These are phyloP conservation scores for Colletotrichum tropicale DNA, from an alignment of 2,329 filamentous ascomycete species.

Conservation along the genomic window DNA sequence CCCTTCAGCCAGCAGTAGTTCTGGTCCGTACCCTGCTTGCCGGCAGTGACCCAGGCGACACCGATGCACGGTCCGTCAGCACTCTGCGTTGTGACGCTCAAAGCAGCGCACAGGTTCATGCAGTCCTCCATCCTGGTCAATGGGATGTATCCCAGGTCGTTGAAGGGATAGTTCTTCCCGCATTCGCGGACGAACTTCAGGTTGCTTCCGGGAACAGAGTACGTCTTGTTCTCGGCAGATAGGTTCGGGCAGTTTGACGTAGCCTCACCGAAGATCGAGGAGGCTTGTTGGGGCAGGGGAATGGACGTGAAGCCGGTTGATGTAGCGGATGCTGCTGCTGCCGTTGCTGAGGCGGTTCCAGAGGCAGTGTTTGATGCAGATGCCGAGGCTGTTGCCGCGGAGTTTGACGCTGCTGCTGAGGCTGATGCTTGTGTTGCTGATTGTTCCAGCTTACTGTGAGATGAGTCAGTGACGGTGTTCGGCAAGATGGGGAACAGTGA, in stretches of 20 bases:
- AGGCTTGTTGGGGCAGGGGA: background rate
- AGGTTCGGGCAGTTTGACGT: background rate
- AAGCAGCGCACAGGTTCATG: constrained; percentile 25
- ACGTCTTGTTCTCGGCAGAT: constrained; percentile 5
- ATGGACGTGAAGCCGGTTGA: background rate
- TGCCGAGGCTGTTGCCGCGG: background rate
- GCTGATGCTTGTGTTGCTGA: background rate
- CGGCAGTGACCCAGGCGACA: constrained; percentile 24
- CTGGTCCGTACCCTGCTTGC: constrained; percentile 21
- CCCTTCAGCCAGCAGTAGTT: constrained; percentile 26
- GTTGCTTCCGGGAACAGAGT: constrained; percentile 22
- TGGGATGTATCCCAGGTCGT: constrained; percentile 24
- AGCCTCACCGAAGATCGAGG: background rate
- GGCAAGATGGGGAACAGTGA: no score
- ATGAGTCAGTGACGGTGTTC: no score
- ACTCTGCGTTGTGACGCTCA: constrained; percentile 23
- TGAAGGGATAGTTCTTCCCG: constrained; percentile 19
- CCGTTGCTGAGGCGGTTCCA: background rate
- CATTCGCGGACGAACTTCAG: constrained; percentile 23
- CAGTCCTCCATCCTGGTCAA: constrained; percentile 25
- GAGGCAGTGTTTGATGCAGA: background rate
- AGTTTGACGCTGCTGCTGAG: background rate
- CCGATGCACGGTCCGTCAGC: constrained; percentile 20
- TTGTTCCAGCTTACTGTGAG: background rate
- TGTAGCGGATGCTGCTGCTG: background rate